Evolutionary conservation across 2,329 filamentous ascomycete species (phyloP).

Genomic region (Curvularia eragrostidis): DNA sequence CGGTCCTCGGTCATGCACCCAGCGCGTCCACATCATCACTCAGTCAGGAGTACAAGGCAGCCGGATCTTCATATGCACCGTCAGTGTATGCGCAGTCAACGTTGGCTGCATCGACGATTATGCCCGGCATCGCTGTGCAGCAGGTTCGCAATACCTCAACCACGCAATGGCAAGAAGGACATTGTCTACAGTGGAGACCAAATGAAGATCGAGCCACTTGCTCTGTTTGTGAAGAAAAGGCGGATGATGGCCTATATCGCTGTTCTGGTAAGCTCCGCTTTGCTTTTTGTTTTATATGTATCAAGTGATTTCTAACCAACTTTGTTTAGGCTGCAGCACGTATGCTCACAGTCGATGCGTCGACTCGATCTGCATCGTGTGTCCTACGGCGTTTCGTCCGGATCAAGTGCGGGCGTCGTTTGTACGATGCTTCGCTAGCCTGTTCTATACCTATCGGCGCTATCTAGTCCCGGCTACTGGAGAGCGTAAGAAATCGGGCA

Average conservation of each 20-base stretch:
- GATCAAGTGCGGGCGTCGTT: conserved; percentile 73
- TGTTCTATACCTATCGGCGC: conserved; percentile 73
- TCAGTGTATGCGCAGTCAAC: conserved; percentile 88
- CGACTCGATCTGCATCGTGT: conserved; percentile 67
- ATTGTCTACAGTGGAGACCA: conserved; percentile 73
- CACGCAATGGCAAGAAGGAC: conserved; percentile 83
- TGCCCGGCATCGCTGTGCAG: conserved; percentile 83
- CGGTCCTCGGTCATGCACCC: conserved; percentile 72
- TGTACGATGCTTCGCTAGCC: conserved; percentile 71
- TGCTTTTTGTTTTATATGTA: conserved; percentile 6
- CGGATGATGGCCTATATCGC: conserved; percentile 75
- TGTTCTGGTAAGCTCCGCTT: conserved; percentile 63
- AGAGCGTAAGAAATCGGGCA: conserved; percentile 67
- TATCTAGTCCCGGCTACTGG: conserved; percentile 65
- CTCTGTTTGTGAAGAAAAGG: conserved; percentile 77
- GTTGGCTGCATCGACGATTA: conserved; percentile 81
- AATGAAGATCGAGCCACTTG: conserved; percentile 69
- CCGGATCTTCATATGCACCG: conserved; percentile 69
- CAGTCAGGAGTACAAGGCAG: conserved; percentile 60
- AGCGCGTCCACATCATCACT: conserved; percentile 71
- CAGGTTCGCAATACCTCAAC: conserved; percentile 80
- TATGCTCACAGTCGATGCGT: conserved; percentile 66
- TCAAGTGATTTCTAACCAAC: conserved; percentile 28
- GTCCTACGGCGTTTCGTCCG: conserved; percentile 69
- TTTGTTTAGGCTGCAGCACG: conserved; percentile 60